phyloP scores from a whole-genome alignment of 2,329 filamentous ascomycete genomes.

The Nectriaceae sp. region DNA sequence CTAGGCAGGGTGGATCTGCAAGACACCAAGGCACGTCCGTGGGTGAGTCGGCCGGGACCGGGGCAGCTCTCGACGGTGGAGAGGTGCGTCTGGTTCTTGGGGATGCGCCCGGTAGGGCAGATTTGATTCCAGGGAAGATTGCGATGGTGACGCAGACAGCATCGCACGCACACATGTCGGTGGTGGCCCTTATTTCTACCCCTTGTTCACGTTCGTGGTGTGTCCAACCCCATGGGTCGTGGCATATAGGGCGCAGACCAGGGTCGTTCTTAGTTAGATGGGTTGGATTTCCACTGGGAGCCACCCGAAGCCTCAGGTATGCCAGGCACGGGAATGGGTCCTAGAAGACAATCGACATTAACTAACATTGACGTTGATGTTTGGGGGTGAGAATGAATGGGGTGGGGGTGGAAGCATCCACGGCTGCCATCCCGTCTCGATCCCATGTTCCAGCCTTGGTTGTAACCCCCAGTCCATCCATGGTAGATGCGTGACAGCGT shows the following conservation, averaged over 20 bases:
- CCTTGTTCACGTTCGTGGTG: background rate
- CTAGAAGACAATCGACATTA: background rate
- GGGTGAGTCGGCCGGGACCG: conserved; percentile 22
- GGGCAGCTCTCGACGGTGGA: conserved; percentile 5
- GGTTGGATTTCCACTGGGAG: too few relatives aligned
- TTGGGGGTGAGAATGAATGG: background rate
- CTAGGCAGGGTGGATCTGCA: conserved; percentile 17
- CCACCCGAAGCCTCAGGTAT: background rate
- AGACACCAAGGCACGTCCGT: too few relatives aligned
- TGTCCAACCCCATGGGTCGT: background rate
- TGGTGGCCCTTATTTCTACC: background rate
- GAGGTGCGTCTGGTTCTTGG: too few relatives aligned
- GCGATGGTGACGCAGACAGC: conserved; percentile 17
- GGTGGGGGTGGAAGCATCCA: background rate
- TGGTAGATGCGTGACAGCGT: background rate
- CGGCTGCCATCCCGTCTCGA: background rate
- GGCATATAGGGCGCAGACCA: background rate
- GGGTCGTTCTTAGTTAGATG: too few relatives aligned
- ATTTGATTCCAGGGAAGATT: conserved; percentile 20
- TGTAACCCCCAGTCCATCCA: background rate
- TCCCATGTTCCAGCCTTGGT: too few relatives aligned
- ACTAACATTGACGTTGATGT: background rate
- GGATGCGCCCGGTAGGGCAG: conserved; percentile 23
- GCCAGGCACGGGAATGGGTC: background rate
- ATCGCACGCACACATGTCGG: background rate